Evolutionary conservation across 108 stramenopile genomes (phyloP).

Genomic region (Pseudonitzschia multiseries): DNA sequence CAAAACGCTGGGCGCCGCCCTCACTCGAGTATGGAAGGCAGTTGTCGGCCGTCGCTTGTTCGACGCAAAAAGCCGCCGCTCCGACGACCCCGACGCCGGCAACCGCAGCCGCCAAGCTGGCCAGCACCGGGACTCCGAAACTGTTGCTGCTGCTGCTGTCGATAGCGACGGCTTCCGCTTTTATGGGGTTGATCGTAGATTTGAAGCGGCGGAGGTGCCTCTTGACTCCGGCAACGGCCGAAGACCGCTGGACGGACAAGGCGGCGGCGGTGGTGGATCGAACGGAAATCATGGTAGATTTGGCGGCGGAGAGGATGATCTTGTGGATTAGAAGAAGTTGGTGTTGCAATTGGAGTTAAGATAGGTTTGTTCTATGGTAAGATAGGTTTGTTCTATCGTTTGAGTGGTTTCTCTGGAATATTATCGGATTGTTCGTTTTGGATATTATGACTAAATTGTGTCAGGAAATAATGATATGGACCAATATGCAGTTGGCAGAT

Average conservation of each 20-base stretch:
- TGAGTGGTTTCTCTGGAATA: not conserved
- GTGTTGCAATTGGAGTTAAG: not conserved
- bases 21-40: constrained; percentile 55
- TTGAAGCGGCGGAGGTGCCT: not conserved
- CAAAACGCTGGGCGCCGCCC: constrained; percentile 44
- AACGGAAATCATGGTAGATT: not conserved
- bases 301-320: not conserved
- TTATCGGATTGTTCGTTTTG: too few relatives aligned
- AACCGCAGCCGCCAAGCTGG: constrained; percentile 50
- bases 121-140: constrained; percentile 29
- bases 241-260: not conserved
- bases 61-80: constrained; percentile 43
- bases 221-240: not conserved
- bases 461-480: too few relatives aligned
- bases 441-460: too few relatives aligned
- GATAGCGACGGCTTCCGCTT: not conserved
- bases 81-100: constrained; percentile 54
- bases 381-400: not conserved
- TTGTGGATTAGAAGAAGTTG: not conserved
- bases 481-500: not conserved
- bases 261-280: not conserved
- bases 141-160: not conserved
- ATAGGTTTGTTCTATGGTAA: not conserved
- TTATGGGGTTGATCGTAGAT: not conserved
- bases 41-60: constrained; percentile 44